A percentile compares a stretch with the other conserved stretches of the same genome.
These are phyloP conservation scores for Aspergillus brunneoviolaceus DNA, from an alignment of 2,329 filamentous ascomycete genomes.

Conservation along the genomic window DNA sequence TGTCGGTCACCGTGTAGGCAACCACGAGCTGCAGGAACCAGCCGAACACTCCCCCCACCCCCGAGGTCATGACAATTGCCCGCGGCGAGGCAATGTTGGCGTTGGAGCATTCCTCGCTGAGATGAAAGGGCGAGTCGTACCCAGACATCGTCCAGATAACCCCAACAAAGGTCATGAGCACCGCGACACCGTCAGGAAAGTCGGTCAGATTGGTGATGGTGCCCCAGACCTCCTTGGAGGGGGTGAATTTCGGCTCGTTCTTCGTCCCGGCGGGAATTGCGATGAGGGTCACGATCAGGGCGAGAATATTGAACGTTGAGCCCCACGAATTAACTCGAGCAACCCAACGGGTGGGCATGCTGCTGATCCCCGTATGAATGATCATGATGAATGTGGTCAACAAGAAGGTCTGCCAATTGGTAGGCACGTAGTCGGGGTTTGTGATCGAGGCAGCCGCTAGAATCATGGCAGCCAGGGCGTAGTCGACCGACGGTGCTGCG, in stretches of 20 bases:
- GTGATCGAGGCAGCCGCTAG: constrained; percentile 68
- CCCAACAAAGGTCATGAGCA: constrained; percentile 70
- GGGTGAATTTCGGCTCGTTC: constrained; percentile 58
- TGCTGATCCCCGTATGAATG: constrained; percentile 65
- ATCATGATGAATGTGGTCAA: constrained; percentile 67
- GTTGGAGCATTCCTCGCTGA: constrained; percentile 74
- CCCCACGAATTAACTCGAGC: constrained; percentile 69
- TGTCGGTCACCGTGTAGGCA: constrained; percentile 68
- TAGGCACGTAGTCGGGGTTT: constrained; percentile 64
- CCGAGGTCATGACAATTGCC: constrained; percentile 69
- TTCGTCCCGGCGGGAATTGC: constrained; percentile 64
- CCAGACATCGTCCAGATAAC: constrained; percentile 70
- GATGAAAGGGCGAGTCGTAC: constrained; percentile 69
- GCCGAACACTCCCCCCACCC: constrained; percentile 64
- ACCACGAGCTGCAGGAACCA: constrained; percentile 74
- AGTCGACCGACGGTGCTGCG: constrained; percentile 65
- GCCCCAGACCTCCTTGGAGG: constrained; percentile 63
- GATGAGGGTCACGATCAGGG: constrained; percentile 65
- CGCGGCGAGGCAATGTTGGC: constrained; percentile 68
- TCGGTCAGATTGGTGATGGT: constrained; percentile 65
- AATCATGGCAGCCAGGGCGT: constrained; percentile 67
- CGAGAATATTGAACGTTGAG: constrained; percentile 69
- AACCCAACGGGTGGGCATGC: constrained; percentile 69
- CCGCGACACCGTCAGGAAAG: constrained; percentile 65
- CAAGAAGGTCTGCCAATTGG: constrained; percentile 66